Evolutionary conservation across 495 filamentous ascomycete species (phyloP), one percentile per base, ranked within the genome.

Genomic region (Bacidia rubella): DNA sequence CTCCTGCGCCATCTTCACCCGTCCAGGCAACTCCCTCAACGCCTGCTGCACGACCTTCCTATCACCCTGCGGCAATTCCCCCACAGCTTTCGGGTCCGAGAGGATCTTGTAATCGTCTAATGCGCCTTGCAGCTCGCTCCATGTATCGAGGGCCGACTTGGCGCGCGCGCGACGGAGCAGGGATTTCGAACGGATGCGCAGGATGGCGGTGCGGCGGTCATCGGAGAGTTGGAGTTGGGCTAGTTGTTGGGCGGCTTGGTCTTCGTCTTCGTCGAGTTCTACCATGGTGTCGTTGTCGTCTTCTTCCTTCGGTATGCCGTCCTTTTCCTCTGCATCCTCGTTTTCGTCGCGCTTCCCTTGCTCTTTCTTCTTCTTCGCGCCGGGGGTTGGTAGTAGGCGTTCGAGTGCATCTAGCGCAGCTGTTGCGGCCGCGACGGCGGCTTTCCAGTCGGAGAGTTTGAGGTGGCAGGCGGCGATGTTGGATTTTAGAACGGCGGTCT

Each of bases 381-480:
- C 22, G 3, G 45, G 25, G 11, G 29, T 3, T 4, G 26, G 26
- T 12, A 77, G 68, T 2, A 89, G 58, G 26, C 77, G 74, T 48
- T 85, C 81, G 15, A 95, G 66, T 2, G 76, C 72, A 17, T 90
- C 83, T 2, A 98, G 64, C 20, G 86, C 82, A 4, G 76, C 70
- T 0, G 78, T 85, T 12, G 92, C 90, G 19, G 76, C 69, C 26
- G 82, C 81, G 40, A 90, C 73, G 4, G 87, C 86, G 9, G 82
- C 80, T 55, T 92, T 92, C 82, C 88, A 95, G 54, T 90, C 84
- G 44, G 81, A 74, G 2, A 95, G 71, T 63, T 93, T 93, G 54
- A 96, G 62, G 55, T 95, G 81, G 62, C 87, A 94, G n/a, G 88
- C 92, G 2, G 90, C 75, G 54, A 95, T 79, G 69, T 97, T 97